Percentiles rank a stretch among this genome's conserved stretches.
Conservation (phyloP, 192 early-diverging fungal species). For the Coemansia sp. region DNA sequence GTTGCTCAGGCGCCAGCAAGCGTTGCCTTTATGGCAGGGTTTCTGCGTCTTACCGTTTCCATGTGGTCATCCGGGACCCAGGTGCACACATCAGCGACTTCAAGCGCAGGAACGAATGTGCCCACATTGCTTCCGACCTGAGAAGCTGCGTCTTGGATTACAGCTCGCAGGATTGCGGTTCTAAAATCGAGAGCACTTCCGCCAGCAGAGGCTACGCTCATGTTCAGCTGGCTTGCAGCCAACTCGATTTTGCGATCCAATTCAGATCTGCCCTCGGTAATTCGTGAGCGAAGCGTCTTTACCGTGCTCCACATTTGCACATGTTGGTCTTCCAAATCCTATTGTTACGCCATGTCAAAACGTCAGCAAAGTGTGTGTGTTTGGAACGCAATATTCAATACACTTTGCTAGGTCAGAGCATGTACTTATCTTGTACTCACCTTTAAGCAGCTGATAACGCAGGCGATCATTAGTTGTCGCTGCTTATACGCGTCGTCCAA, state of each 20-base stretch:
- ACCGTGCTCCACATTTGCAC: conserved; percentile 8
- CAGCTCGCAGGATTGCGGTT: conserved; percentile 14
- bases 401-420: background rate
- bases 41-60: conserved; percentile 16
- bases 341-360: background rate
- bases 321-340: conserved; percentile 32
- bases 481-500: background rate
- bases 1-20: background rate
- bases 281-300: background rate
- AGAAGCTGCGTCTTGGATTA: conserved; percentile 18
- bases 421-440: background rate
- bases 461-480: conserved; percentile 27
- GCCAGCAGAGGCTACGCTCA: conserved; percentile 13
- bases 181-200: conserved; percentile 5
- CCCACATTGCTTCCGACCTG: conserved; percentile 5
- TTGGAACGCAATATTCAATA: background rate
- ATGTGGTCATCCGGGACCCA: conserved; percentile 15
- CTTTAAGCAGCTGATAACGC: conserved; percentile 31
- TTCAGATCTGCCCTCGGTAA: background rate
- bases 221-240: conserved; percentile 27
- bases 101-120: conserved; percentile 11
- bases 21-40: background rate
- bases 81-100: background rate
- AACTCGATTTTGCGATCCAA: conserved; percentile 29
- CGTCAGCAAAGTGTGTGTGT: background rate